phyloP scores from a whole-genome alignment of 148 eudicot genomes.

The Simmondsia chinensis region DNA sequence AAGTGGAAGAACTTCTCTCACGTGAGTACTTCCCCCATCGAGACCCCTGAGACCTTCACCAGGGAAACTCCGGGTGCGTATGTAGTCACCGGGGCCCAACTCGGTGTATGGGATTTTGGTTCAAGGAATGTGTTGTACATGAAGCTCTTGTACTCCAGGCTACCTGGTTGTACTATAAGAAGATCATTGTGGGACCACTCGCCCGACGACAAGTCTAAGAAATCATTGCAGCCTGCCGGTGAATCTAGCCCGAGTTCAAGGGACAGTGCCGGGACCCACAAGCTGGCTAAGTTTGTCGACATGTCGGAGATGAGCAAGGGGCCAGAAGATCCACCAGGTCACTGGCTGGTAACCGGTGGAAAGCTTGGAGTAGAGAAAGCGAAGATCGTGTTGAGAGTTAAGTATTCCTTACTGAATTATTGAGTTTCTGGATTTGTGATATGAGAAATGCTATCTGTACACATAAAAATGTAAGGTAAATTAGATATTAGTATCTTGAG shows the following conservation, averaged over 20 bases:
- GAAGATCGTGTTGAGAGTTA: conserved; percentile 72
- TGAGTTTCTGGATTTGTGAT: too few species aligned
- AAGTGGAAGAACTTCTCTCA: conserved; percentile 95
- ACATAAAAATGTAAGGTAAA: too few species aligned
- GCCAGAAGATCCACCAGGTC: conserved; percentile 77
- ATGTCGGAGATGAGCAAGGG: conserved; percentile 81
- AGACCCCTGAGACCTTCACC: conserved; percentile 63
- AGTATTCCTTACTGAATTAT: conserved; percentile 83
- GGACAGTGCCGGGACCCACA: conserved; percentile 30
- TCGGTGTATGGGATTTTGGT: conserved; percentile 96
- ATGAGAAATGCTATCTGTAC: too few species aligned
- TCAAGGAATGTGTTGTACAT: conserved; percentile 80
- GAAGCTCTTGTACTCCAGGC: conserved; percentile 75
- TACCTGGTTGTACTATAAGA: conserved; percentile 78
- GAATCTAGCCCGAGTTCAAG: conserved; percentile 39
- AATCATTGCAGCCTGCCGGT: conserved; percentile 14
- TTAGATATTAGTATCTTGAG: too few species aligned
- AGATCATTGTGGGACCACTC: conserved; percentile 84
- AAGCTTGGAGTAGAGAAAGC: conserved; percentile 89
- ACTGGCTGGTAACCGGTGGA: conserved; percentile 92
- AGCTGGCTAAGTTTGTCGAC: conserved; percentile 68
- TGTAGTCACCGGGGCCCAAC: conserved; percentile 90
- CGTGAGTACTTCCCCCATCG: conserved; percentile 89
- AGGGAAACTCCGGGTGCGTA: conserved; percentile 56
- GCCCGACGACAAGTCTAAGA: conserved; percentile 30